These are phyloP conservation scores for Alnus rubra DNA, from an alignment of 306 rosid genomes.

Conservation along the genomic window DNA sequence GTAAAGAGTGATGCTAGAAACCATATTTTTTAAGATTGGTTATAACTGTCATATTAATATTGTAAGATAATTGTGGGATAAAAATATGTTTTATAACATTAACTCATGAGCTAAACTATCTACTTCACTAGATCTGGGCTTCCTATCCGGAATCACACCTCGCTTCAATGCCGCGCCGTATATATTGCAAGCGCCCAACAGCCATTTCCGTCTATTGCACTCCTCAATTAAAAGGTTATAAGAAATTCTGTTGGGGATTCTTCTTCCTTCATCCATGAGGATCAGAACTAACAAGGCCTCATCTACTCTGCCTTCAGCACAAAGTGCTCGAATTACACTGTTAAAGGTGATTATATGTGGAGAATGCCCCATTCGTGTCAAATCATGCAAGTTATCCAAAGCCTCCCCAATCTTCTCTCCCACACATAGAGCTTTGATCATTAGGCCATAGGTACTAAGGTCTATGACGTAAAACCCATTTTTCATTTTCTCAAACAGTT, in stretches of 20 bases:
- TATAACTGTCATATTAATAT: no score
- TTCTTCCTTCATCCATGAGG: constrained; percentile 39
- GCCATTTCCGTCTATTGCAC: constrained; percentile 42
- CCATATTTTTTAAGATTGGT: no score
- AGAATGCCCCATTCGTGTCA: constrained; percentile 49
- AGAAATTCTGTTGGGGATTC: constrained; percentile 32
- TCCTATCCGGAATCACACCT: constrained; percentile 42
- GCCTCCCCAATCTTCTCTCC: constrained; percentile 46
- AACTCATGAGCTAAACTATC: no score
- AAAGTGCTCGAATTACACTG: constrained; percentile 48
- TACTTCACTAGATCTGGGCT: constrained; percentile 3
- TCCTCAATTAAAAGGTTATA: constrained; percentile 46
- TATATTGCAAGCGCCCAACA: constrained; percentile 38
- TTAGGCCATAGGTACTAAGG: constrained; percentile 43
- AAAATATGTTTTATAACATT: no score
- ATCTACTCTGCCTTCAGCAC: constrained; percentile 43
- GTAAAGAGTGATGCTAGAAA: no score
- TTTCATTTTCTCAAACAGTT: constrained; percentile 63
- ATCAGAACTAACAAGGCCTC: constrained; percentile 50
- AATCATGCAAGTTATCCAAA: constrained; percentile 38
- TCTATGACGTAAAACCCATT: constrained; percentile 33
- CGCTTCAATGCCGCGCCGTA: constrained; percentile 63
- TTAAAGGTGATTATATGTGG: constrained; percentile 34
- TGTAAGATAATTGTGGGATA: no score
- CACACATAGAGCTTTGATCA: constrained; percentile 46